These are phyloP conservation scores for Salix caprea DNA, from an alignment of 345 rosid genomes.

Conservation along the genomic window DNA sequence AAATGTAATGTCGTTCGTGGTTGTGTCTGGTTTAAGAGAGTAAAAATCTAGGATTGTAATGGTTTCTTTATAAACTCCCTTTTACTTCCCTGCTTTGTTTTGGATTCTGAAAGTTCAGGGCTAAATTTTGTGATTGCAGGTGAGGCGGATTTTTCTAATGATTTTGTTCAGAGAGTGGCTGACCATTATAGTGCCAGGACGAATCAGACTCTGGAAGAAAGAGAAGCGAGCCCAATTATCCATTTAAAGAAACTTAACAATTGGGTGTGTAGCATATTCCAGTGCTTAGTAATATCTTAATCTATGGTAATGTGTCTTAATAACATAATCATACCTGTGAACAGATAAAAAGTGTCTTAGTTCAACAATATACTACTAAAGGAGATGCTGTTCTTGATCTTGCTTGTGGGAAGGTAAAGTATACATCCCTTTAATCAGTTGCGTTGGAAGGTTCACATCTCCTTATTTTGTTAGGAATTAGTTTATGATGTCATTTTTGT, in stretches of 20 bases:
- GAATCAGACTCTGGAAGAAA: conserved; percentile 89
- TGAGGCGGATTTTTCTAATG: conserved; percentile 39
- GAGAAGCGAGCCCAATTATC: conserved; percentile 97
- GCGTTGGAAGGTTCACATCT: background rate
- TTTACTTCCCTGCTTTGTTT: background rate
- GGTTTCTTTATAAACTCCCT: too few relatives aligned
- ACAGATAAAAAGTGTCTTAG: conserved; percentile 95
- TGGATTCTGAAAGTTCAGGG: background rate
- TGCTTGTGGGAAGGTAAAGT: conserved; percentile 85
- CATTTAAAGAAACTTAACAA: conserved; percentile 94
- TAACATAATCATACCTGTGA: background rate
- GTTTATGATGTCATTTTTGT: background rate
- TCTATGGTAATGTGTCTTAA: background rate
- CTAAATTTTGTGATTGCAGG: conserved; percentile 34
- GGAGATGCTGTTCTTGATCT: conserved; percentile 96
- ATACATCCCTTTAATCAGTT: background rate
- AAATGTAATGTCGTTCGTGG: background rate
- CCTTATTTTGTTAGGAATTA: background rate
- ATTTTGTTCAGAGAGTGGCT: conserved; percentile 70
- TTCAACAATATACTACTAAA: conserved; percentile 80
- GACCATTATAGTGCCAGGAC: conserved; percentile 97
- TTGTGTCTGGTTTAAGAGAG: background rate
- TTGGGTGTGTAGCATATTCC: conserved; percentile 53
- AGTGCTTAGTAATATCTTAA: background rate
- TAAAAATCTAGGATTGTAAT: background rate